Conservation (phyloP, 768 basidiomycete genomes). For the Mycena albidolilacea region DNA sequence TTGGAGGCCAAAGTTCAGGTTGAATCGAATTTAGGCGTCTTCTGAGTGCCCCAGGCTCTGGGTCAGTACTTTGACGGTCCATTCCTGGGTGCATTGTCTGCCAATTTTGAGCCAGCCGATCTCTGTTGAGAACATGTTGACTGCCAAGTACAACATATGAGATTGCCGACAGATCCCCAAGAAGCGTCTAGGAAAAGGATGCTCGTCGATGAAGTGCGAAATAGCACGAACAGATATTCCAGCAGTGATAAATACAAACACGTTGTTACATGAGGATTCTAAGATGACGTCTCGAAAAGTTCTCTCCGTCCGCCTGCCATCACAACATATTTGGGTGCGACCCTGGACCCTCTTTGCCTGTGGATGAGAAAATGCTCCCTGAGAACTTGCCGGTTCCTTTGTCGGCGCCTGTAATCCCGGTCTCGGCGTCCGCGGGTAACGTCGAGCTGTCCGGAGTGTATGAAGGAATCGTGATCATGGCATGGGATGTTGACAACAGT, state of each 20-base stretch:
- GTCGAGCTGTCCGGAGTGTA: slow-evolving; percentile 6
- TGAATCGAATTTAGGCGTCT: too few relatives aligned
- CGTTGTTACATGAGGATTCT: slow-evolving; percentile 16
- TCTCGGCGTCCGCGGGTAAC: slow-evolving; percentile 18
- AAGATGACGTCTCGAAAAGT: slow-evolving; percentile 8
- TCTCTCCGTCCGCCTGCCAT: slow-evolving; percentile 3
- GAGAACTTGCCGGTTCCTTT: slow-evolving; percentile 13
- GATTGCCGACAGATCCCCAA: too few relatives aligned
- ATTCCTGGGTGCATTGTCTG: too few relatives aligned
- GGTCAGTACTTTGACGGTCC: too few relatives aligned
- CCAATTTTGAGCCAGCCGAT: too few relatives aligned
- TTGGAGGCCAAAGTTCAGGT: too few relatives aligned
- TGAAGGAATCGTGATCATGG: slow-evolving; percentile 20
- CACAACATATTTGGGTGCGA: slow-evolving; percentile 15
- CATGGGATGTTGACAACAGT: slow-evolving; percentile 16
- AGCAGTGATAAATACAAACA: background rate
- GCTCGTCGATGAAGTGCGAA: background rate
- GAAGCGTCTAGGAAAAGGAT: too few relatives aligned
- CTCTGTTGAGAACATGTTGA: too few relatives aligned
- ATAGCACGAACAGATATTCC: slow-evolving; percentile 1
- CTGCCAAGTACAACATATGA: too few relatives aligned
- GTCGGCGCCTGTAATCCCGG: background rate
- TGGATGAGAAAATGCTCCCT: background rate
- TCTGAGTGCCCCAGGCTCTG: too few relatives aligned
- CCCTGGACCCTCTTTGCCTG: slow-evolving; percentile 6